Evolutionary conservation across 2,329 filamentous ascomycete species (phyloP).

Genomic region (Fusarium sp.): DNA sequence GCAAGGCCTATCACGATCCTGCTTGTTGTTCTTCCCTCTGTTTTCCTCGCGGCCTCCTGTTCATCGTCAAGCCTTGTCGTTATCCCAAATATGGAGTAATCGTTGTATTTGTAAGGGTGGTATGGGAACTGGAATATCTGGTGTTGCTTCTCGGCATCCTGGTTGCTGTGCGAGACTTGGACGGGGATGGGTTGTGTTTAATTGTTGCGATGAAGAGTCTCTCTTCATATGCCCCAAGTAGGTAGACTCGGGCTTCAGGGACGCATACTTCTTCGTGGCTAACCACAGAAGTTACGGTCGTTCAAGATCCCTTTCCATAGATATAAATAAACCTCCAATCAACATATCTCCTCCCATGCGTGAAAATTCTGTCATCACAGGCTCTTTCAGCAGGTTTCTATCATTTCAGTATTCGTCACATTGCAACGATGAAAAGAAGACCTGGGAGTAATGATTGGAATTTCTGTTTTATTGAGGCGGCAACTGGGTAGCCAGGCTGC

Average conservation of each 20-base stretch:
- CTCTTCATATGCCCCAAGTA: neutral
- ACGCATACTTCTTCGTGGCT: conserved; percentile 1
- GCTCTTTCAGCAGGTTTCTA: neutral
- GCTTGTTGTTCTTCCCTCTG: conserved; percentile 10
- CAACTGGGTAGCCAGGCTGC: conserved; percentile 19
- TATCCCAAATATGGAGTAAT: conserved; percentile 24
- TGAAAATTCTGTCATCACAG: neutral
- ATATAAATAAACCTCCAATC: conserved; percentile 4
- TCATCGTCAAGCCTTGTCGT: conserved; percentile 13
- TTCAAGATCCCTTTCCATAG: conserved; percentile 19
- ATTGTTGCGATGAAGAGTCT: conserved; percentile 5
- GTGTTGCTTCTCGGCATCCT: conserved; percentile 16
- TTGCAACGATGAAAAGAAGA: neutral
- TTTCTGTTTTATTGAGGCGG: conserved; percentile 32
- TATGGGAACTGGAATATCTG: conserved; percentile 7
- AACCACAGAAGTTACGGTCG: conserved; percentile 1
- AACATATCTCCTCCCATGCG: neutral
- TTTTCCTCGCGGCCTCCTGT: conserved; percentile 12
- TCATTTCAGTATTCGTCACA: neutral
- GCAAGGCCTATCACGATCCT: conserved; percentile 19
- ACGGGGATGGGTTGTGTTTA: neutral
- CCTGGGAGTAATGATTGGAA: conserved; percentile 12
- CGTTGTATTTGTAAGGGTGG: conserved; percentile 26
- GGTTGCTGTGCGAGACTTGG: conserved; percentile 9
- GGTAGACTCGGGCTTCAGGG: conserved; percentile 15